phyloP scores from a whole-genome alignment of 2,329 filamentous ascomycete species.

The Cladosporium phlei region DNA sequence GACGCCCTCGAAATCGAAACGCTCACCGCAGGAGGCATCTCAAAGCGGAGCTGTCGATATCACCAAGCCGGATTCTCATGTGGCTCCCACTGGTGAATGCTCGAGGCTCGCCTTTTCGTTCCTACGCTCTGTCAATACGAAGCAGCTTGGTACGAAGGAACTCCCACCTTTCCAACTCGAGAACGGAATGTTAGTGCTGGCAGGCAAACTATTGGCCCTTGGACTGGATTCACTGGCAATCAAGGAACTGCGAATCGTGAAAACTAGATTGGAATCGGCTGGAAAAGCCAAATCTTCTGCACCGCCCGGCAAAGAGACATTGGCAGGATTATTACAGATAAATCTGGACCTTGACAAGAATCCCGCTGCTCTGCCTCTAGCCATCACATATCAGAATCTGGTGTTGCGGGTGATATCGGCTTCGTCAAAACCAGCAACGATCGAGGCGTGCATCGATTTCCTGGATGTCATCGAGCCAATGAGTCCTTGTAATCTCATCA shows the following conservation, averaged over 20 bases:
- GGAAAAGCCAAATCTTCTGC: constrained; percentile 2
- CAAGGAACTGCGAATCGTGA: constrained; percentile 64
- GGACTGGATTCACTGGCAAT: constrained; percentile 63
- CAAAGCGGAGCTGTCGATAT: background rate
- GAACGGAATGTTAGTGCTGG: constrained; percentile 65
- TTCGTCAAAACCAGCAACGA: constrained; percentile 54
- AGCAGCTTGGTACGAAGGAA: constrained; percentile 47
- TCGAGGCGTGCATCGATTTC: constrained; percentile 55
- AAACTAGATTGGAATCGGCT: constrained; percentile 53
- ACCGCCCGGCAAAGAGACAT: constrained; percentile 37
- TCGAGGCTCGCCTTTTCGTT: constrained; percentile 62
- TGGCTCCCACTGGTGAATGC: constrained; percentile 62
- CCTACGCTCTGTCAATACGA: constrained; percentile 54
- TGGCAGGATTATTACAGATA: constrained; percentile 62
- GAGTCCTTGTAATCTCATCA: constrained; percentile 57
- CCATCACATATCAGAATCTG: constrained; percentile 62
- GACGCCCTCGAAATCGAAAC: constrained; percentile 30
- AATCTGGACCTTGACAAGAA: constrained; percentile 38
- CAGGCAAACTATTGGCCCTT: constrained; percentile 61
- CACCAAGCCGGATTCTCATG: background rate
- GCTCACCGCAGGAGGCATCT: background rate
- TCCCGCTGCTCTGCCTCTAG: constrained; percentile 42
- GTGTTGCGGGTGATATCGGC: constrained; percentile 59
- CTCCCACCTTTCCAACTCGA: constrained; percentile 66
- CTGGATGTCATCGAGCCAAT: constrained; percentile 50